These are phyloP conservation scores for Tremella fuciformis DNA, from an alignment of 768 basidiomycete genomes.

Conservation along the genomic window DNA sequence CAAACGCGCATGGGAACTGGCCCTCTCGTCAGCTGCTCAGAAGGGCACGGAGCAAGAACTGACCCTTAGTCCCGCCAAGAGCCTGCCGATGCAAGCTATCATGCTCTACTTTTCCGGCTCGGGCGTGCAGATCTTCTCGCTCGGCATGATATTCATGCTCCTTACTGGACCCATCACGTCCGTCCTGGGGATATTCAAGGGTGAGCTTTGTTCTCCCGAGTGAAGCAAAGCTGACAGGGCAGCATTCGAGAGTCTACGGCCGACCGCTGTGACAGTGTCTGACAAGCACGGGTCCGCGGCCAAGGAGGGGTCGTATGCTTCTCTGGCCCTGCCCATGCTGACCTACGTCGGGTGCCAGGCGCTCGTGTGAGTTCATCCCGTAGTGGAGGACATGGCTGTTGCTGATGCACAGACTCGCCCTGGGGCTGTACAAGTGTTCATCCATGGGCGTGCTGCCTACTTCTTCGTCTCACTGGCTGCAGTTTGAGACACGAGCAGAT, in stretches of 20 bases:
- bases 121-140: slow-evolving; percentile 92
- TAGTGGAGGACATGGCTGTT: neutral
- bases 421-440: slow-evolving; percentile 90
- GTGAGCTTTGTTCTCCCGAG: slow-evolving; percentile 55
- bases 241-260: slow-evolving; percentile 68
- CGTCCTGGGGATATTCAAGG: slow-evolving; percentile 69
- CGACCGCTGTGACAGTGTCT: slow-evolving; percentile 37
- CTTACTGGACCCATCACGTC: slow-evolving; percentile 83
- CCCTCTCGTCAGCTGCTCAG: slow-evolving; percentile 37
- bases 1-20: slow-evolving; percentile 49
- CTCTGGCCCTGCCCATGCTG: slow-evolving; percentile 38
- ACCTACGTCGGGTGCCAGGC: slow-evolving; percentile 47
- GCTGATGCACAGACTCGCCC: slow-evolving; percentile 60
- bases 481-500: slow-evolving; percentile 75
- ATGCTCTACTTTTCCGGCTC: slow-evolving; percentile 99
- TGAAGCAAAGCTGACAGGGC: neutral
- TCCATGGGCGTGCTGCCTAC: slow-evolving; percentile 87
- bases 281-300: neutral
- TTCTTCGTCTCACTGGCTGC: slow-evolving; percentile 90
- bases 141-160: slow-evolving; percentile 93
- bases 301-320: slow-evolving; percentile 22
- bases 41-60: neutral
- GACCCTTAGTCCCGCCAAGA: slow-evolving; percentile 66
- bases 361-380: slow-evolving; percentile 42
- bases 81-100: slow-evolving; percentile 92